Evolutionary conservation across 73 alveolate species (phyloP), one percentile per base, ranked within the genome.

Genomic region (Diophrys sp.): DNA sequence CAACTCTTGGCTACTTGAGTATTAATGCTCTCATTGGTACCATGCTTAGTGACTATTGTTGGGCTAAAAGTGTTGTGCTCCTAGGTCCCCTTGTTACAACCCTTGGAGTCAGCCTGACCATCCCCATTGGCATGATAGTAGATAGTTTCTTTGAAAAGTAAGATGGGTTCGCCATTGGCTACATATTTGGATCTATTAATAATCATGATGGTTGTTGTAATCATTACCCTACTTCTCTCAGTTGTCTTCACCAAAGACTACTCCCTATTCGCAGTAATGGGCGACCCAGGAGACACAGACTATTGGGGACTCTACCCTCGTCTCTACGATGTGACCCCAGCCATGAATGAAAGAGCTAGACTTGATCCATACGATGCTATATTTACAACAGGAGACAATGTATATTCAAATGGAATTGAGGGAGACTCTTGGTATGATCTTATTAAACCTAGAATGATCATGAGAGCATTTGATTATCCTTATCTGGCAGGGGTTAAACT

Each of bases 21-120:
- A 55, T 85, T 0, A 80, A 85, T 72, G 89, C 83, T 14, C 5
- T 85, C 30, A n/a, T 85, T 25, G 93, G 93, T 5, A 85, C 89
- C 11, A 57, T 85, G 33, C 26, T 85, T 1, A 57, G 83, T 2
- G 93, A 85, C 34, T 71, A 31, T 31, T 32, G 80, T 0, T 85
- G 93, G 89, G 89, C 93, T 23, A 31, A 71, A 30, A 56, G 79
- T 80, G 93, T 85, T 2, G 71, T 68, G 11, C 28, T 29, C 29
- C 67, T 80, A 0, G 85, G 85, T 23, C 90, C 93, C 8, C 77
- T 79, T 0, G 25, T 85, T 18, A 71, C 89, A 5, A 85, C 89
- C 23, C 66, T 85, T 8, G 93, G 93, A 29, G 24, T 85, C 18
- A n/a, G 74, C 33, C 73, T 85, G 56, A 85, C 93, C 0, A 85